Evolutionary conservation across 202 grass and related monocot species (phyloP).

Genomic region (Setaria viridis): DNA sequence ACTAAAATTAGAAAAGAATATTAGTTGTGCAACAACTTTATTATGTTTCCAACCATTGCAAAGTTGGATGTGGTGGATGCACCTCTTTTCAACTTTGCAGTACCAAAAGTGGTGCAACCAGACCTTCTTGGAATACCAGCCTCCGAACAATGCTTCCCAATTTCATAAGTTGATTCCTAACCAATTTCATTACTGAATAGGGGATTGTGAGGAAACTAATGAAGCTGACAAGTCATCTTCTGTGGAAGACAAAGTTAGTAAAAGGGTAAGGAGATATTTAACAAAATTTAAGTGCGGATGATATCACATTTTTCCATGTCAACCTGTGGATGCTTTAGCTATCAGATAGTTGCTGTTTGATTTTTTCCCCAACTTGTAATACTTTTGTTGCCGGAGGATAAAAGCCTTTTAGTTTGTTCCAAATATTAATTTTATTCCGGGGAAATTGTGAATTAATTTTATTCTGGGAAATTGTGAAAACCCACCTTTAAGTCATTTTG

Average conservation of each 20-base stretch:
- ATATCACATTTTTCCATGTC: neutral
- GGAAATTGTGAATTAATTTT: no score
- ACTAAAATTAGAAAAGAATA: neutral
- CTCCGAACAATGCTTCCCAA: neutral
- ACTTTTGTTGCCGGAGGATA: no score
- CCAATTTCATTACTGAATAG: neutral
- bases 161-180: neutral
- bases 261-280: slow-evolving; percentile 17
- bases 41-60: neutral
- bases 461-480: no score
- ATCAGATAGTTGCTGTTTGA: neutral
- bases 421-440: no score
- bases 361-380: no score
- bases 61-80: no score
- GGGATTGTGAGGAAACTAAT: neutral
- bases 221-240: slow-evolving; percentile 4
- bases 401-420: no score
- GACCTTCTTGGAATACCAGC: neutral
- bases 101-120: neutral
- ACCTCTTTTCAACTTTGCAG: neutral
- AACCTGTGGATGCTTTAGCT: neutral
- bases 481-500: no score
- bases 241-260: neutral
- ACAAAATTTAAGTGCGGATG: neutral
- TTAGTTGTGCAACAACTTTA: neutral